Percentiles rank a stretch among this genome's conserved stretches.
Evolutionary conservation across 2,329 filamentous ascomycete species (phyloP).

Genomic region (Ophidiomyces ophidiicola): DNA sequence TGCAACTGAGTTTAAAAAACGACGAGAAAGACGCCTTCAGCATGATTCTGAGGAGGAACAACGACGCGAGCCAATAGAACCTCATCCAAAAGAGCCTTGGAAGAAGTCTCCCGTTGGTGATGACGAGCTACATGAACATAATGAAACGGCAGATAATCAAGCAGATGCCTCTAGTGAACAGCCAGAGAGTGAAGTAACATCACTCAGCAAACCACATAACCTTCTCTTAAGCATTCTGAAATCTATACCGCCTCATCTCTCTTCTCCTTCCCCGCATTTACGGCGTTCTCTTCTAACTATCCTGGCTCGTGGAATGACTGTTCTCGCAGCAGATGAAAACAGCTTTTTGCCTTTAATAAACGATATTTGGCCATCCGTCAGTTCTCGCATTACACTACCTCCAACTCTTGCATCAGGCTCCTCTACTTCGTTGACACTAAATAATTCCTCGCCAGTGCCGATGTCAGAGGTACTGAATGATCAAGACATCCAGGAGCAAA

Average conservation of each 20-base stretch:
- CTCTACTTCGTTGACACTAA: constrained; percentile 18
- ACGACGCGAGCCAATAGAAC: constrained; percentile 7
- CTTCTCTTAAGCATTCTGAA: constrained; percentile 69
- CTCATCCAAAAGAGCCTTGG: constrained; percentile 22
- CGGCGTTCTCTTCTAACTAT: constrained; percentile 67
- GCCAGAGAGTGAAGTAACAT: constrained; percentile 46
- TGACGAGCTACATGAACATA: constrained; percentile 17
- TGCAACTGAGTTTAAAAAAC: constrained; percentile 24
- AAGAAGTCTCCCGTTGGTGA: constrained; percentile 13
- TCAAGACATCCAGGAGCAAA: constrained; percentile 28
- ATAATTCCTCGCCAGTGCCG: constrained; percentile 24
- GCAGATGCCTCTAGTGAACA: constrained; percentile 27
- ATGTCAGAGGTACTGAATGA: constrained; percentile 44
- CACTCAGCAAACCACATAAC: constrained; percentile 62
- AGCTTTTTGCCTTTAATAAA: constrained; percentile 82
- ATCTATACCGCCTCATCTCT: constrained; percentile 81
- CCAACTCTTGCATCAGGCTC: constrained; percentile 47
- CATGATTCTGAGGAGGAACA: constrained; percentile 13
- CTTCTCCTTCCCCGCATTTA: constrained; percentile 67
- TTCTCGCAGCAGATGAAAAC: constrained; percentile 64
- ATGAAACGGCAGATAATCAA: constrained; percentile 19
- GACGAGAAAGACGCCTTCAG: constrained; percentile 23
- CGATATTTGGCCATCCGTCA: constrained; percentile 73
- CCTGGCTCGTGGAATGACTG: constrained; percentile 57
- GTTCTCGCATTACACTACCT: constrained; percentile 27